Evolutionary conservation across 805 yeast species (phyloP).

Genomic region (Candida golubevii): DNA sequence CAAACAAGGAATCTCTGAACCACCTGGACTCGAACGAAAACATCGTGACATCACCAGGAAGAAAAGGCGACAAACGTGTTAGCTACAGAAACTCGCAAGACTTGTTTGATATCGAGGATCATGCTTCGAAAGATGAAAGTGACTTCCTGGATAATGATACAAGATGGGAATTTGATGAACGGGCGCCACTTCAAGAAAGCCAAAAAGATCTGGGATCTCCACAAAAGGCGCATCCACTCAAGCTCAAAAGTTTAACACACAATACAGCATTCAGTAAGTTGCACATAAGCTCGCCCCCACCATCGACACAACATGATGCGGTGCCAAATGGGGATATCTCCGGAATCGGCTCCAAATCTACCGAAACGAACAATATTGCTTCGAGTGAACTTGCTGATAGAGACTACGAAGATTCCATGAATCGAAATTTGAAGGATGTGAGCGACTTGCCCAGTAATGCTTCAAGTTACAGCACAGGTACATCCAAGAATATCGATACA

Average conservation of each 20-base stretch:
- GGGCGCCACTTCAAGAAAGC: no score
- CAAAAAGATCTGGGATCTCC: not conserved
- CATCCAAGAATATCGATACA: not conserved
- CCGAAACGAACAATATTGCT: no score
- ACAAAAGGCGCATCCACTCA: conserved; percentile 1
- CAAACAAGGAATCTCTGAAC: not conserved
- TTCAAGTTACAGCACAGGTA: not conserved
- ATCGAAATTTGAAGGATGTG: not conserved
- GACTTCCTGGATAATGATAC: not conserved
- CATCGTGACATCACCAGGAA: no score
- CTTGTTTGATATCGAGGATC: not conserved
- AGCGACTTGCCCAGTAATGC: not conserved
- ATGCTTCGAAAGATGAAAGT: not conserved
- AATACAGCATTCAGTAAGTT: conserved; percentile 37
- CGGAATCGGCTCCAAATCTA: no score
- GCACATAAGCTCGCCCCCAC: conserved; percentile 13
- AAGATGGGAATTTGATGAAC: no score
- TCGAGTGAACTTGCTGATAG: not conserved
- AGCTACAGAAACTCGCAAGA: not conserved
- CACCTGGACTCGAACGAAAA: no score
- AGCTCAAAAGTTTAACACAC: conserved; percentile 22
- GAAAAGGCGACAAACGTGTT: not conserved
- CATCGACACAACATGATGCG: no score
- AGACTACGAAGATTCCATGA: not conserved
- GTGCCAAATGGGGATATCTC: no score